Base-by-base conservation (phyloP, 1,284 basidiomycete genomes). In the Melampsora americana region DNA sequence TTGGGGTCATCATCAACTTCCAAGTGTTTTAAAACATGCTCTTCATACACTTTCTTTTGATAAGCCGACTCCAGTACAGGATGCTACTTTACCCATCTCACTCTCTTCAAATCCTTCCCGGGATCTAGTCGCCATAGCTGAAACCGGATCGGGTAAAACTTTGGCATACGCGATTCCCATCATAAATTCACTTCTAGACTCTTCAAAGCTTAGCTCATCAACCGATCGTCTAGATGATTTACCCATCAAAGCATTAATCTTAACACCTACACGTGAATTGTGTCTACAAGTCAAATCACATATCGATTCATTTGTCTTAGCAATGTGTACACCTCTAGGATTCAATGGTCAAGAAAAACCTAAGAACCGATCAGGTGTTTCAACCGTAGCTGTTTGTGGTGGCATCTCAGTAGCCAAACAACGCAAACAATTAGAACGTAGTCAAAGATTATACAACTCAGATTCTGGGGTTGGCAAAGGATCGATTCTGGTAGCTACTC, bases 361-460 rank as follows among this genome's bases (percentile, higher is more conserved):
- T n/a, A 69, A 69, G 39, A 77, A 77, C 28, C 59, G 74, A 16
- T 62, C 1, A 91, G 92, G 0, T 85, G 89, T 50, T 88, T 95
- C 56, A 92, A 91, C 97, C 2, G 93, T 92, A 0, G 89, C 92
- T 0, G 88, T 99, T 35, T 92, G 97, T 3, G 96, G 96, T 77
- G 96, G 96, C 0, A 92, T 99, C 89, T 93, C 92, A 46, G 85
- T 89, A 11, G 94, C 97, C 80, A 99, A 98, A 84, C 96, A 99
- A 83, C 88, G 89, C 60, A 87, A 96, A 2, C 87, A 98, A 67
- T 84, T 99, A 23, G 88, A 89, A 78, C 87, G 91, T 66, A 93
- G 94, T 0, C 46, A 90, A 1, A 92, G 62, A 20, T 53, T 77
- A 7, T 62, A 62, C 39, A 50, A 69, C 14, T 66, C 74, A 7